Evolutionary conservation across 305 asterid genomes (phyloP).

Genomic region (Lippia alba): DNA sequence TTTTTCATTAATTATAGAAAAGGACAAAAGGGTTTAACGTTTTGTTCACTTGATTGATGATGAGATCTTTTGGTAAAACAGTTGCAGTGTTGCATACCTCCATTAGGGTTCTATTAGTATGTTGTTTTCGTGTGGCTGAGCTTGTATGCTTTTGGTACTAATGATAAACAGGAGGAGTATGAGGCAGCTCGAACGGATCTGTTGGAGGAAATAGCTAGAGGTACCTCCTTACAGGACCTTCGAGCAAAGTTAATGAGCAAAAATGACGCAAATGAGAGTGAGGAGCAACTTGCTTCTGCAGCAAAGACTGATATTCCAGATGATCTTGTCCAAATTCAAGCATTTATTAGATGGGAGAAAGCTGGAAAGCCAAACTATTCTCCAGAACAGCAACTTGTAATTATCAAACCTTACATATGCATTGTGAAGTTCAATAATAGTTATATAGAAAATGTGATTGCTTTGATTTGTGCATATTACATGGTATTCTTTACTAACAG

Average conservation of each 20-base stretch:
- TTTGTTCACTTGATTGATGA: slow-evolving; percentile 23
- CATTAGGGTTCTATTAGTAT: slow-evolving; percentile 1
- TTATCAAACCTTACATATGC: slow-evolving; percentile 33
- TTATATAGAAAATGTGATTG: slow-evolving; percentile 20
- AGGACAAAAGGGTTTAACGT: slow-evolving; percentile 14
- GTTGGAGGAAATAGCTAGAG: slow-evolving; percentile 80
- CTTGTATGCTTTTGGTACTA: slow-evolving; percentile 29
- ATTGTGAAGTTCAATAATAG: slow-evolving; percentile 27
- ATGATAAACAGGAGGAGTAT: slow-evolving; percentile 72
- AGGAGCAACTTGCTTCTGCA: slow-evolving; percentile 50
- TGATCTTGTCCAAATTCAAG: slow-evolving; percentile 81
- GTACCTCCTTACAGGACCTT: slow-evolving; percentile 71
- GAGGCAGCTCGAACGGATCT: slow-evolving; percentile 94
- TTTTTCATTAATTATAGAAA: slow-evolving; percentile 24
- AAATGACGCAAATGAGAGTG: slow-evolving; percentile 48
- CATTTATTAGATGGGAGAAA: slow-evolving; percentile 88
- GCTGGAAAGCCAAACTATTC: slow-evolving; percentile 91
- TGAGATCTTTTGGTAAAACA: slow-evolving; percentile 12
- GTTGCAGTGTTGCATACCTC: neutral
- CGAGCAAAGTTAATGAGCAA: slow-evolving; percentile 69
- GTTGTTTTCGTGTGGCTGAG: slow-evolving; percentile 18
- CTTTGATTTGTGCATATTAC: slow-evolving; percentile 16
- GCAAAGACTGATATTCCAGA: slow-evolving; percentile 65
- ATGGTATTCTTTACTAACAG: slow-evolving; percentile 15
- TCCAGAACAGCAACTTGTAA: slow-evolving; percentile 81